A percentile compares a stretch with the other conserved stretches of the same genome.
Evolutionary conservation across 106 monocot species (phyloP).

Genomic region (Triglochin maritima): DNA sequence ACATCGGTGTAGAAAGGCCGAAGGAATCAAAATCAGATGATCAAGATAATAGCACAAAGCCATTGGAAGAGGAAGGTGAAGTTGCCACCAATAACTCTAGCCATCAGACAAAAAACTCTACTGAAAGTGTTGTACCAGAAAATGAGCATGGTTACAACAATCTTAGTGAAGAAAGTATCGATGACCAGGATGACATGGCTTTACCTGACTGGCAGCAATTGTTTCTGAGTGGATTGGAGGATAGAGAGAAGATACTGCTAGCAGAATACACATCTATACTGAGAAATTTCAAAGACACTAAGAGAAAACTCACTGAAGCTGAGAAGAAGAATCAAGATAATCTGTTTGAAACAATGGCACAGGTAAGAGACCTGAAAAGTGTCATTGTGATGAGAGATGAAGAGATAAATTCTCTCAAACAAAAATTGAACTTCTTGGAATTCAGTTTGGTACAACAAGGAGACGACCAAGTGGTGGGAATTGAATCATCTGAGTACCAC

Average conservation of each 20-base stretch:
- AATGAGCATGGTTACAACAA: background rate
- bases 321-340: slow-evolving; percentile 24
- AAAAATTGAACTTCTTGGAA: slow-evolving; percentile 32
- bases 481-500: background rate
- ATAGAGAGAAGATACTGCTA: slow-evolving; percentile 41
- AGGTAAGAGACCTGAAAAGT: slow-evolving; percentile 35
- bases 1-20: no score
- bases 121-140: background rate
- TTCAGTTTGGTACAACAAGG: background rate
- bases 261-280: slow-evolving; percentile 50
- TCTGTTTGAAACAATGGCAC: slow-evolving; percentile 28
- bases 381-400: slow-evolving; percentile 39
- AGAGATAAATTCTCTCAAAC: slow-evolving; percentile 43
- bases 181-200: slow-evolving; percentile 12
- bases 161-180: background rate
- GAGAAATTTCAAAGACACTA: slow-evolving; percentile 49
- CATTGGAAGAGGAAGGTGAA: no score
- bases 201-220: slow-evolving; percentile 17
- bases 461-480: background rate
- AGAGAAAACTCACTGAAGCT: slow-evolving; percentile 31
- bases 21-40: no score
- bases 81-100: no score
- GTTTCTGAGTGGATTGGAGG: slow-evolving; percentile 36
- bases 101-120: background rate
- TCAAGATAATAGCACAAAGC: no score